Base-by-base conservation (phyloP, 1,139 yeast genomes). In the Lodderomyces margitis region DNA sequence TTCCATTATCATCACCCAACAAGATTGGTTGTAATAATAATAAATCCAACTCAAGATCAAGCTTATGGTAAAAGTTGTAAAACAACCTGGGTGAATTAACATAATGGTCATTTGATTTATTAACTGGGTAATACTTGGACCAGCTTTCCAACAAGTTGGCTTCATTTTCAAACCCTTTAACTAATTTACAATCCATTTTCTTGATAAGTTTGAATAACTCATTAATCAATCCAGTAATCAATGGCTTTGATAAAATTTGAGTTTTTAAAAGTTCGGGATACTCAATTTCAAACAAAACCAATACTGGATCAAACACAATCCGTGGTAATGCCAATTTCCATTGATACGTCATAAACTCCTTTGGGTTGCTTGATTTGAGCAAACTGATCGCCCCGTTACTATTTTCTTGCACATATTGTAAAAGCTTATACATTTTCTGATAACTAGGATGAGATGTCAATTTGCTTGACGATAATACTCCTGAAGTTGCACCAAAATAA, bases 271-370 rank as follows among this genome's bases (percentile, higher is more conserved):
- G 64, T 28, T 66, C 65, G 1, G 95, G 88, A 51, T 68, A 73
- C 5, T 83, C 77, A 43, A 80, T 75, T 59, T 88, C 96, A 52
- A 89, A 81, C 17, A 87, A 60, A 27, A 88, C 73, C 37, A 87
- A 68, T 37, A 89, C 64, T 2, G 95, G 89, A 59, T 83, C 87
- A 56, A 88, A 81, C 12, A 89, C 83, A 36, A 88, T 78, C 46
- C 82, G 74, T 4, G 95, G 88, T 45, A 88, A 72, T 0, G 94
- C 91, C 44, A 86, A 71, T 56, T 83, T 82, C 96, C 96, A 88
- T 61, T 88, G 95, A 52, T 79, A 81, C 9, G 82, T 78, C 62
- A 80, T 68, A 55, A 83, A 84, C 50, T 83, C 88, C 40, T 72
- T 64, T 9, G 80, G 74, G 24, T 76, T 74, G 45, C 64, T 62